Evolutionary conservation across 495 filamentous ascomycete genomes (phyloP), one percentile per base, ranked within the genome.

Genomic region (Parathielavia appendiculata): DNA sequence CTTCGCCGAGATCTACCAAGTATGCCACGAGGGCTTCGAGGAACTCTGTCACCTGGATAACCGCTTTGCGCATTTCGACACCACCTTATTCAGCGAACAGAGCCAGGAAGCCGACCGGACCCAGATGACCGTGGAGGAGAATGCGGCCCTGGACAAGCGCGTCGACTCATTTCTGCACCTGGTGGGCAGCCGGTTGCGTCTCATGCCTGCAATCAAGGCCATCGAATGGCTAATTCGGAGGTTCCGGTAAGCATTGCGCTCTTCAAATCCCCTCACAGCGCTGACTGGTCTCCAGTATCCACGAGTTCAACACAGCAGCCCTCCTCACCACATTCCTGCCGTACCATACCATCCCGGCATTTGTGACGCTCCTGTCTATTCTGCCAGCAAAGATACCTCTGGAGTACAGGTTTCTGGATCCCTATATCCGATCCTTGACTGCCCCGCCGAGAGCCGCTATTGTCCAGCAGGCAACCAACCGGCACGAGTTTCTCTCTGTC

Each of bases 191-290:
- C 79, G 86, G 47, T 62, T 99, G 39, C 79, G 90, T 30, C 75
- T 99, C 43, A 90, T 83, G 69, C 91, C 92, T 16, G 90, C 89
- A 1, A 80, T 93, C 14, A 96, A 92, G 64, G 89, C 91, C 5
- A 77, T 97, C 35, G 95, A 99, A 75, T 99, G 93, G 93, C 79
- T 97, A 22, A 79, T 99, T 34, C 78, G 93, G 66, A 80, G 91
- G 58, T 99, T 97, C 61, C 82, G 90, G 92, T 97, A 75, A 30
- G 80, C 62, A 19, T 41, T 56, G 17, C 17, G 36, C 1, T 19
- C 20, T 45, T n/a, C 51, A 10, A 10, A 38, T 44, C 0, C 41
- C 36, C 53, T 52, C n/a, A 23, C 6, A 44, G 45, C 43, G 56
- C 76, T 82, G 66, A 81, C 60, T 30, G 10, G 56, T 17, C 1